Evolutionary conservation across 1,284 basidiomycete genomes (phyloP).

Genomic region (Microbotryomycetes sp.): DNA sequence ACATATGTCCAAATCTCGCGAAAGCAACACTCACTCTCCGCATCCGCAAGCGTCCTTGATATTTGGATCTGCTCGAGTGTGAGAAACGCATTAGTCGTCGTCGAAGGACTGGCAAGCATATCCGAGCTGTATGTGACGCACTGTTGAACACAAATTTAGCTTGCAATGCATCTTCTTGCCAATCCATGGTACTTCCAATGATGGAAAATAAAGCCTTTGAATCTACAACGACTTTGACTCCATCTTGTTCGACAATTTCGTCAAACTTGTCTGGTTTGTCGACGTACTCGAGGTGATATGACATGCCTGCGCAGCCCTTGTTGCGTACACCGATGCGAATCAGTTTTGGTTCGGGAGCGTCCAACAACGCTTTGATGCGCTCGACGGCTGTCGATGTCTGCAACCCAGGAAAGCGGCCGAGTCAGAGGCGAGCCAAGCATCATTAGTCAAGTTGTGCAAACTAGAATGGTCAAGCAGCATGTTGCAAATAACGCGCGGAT

Average conservation of each 20-base stretch:
- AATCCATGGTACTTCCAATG: slow-evolving; percentile 98
- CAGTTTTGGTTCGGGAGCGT: slow-evolving; percentile 76
- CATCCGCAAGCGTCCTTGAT: slow-evolving; percentile 86
- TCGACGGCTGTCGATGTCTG: slow-evolving; percentile 77
- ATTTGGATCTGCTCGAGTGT: slow-evolving; percentile 41
- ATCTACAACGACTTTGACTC: slow-evolving; percentile 89
- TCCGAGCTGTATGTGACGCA: slow-evolving; percentile 46
- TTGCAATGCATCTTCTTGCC: slow-evolving; percentile 88
- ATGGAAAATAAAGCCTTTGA: slow-evolving; percentile 96
- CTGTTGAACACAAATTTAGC: slow-evolving; percentile 87
- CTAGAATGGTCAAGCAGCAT: not conserved
- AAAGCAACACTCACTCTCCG: slow-evolving; percentile 58
- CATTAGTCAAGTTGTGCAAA: not conserved
- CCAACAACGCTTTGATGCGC: slow-evolving; percentile 62
- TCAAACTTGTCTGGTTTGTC: slow-evolving; percentile 86
- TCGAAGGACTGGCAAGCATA: not conserved
- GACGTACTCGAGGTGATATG: slow-evolving; percentile 96
- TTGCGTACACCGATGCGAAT: slow-evolving; percentile 93
- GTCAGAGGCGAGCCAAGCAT: not conserved
- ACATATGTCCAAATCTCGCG: too few relatives aligned
- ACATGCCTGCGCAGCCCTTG: slow-evolving; percentile 97
- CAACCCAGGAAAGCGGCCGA: not conserved
- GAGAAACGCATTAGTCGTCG: not conserved
- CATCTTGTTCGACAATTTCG: slow-evolving; percentile 94
- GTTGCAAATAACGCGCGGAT: not conserved